A percentile compares a stretch with the other conserved stretches of the same genome.
Evolutionary conservation across 768 basidiomycete species (phyloP).

Genomic region (Leucocoprinus leucothites): DNA sequence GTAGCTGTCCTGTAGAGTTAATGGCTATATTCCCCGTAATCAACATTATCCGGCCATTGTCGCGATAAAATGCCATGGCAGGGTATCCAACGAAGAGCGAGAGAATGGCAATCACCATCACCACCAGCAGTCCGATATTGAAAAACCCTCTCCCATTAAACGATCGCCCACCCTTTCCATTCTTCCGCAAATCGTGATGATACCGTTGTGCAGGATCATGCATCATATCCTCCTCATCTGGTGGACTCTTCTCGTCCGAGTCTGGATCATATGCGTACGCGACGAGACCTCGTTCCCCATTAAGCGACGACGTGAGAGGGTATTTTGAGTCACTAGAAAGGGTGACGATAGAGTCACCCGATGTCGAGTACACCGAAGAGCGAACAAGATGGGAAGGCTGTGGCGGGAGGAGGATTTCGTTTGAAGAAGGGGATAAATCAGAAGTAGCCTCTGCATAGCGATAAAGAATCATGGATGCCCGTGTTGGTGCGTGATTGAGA

Average conservation of each 20-base stretch:
- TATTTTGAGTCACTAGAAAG: slow-evolving; percentile 30
- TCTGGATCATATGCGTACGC: slow-evolving; percentile 66
- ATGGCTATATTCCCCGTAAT: slow-evolving; percentile 59
- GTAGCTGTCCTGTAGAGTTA: slow-evolving; percentile 67
- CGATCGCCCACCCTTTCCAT: neutral
- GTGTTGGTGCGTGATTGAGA: slow-evolving; percentile 6
- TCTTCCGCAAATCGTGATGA: neutral
- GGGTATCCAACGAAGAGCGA: slow-evolving; percentile 78
- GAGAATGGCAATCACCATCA: slow-evolving; percentile 57
- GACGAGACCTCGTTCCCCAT: slow-evolving; percentile 36
- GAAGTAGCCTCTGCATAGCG: slow-evolving; percentile 22
- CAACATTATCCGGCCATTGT: slow-evolving; percentile 31
- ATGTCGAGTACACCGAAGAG: slow-evolving; percentile 22
- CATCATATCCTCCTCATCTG: slow-evolving; percentile 58
- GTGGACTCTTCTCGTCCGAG: slow-evolving; percentile 30
- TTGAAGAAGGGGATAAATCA: neutral
- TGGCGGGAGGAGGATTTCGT: neutral
- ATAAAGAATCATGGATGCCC: slow-evolving; percentile 35
- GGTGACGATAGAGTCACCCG: slow-evolving; percentile 25
- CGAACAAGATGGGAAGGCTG: slow-evolving; percentile 14
- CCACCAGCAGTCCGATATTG: slow-evolving; percentile 63
- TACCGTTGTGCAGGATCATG: slow-evolving; percentile 40
- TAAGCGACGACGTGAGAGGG: slow-evolving; percentile 13
- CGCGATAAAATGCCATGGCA: slow-evolving; percentile 41
- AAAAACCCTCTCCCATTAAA: slow-evolving; percentile 26